phyloP scores from a whole-genome alignment of 345 rosid genomes.

The Physaria fendleri region DNA sequence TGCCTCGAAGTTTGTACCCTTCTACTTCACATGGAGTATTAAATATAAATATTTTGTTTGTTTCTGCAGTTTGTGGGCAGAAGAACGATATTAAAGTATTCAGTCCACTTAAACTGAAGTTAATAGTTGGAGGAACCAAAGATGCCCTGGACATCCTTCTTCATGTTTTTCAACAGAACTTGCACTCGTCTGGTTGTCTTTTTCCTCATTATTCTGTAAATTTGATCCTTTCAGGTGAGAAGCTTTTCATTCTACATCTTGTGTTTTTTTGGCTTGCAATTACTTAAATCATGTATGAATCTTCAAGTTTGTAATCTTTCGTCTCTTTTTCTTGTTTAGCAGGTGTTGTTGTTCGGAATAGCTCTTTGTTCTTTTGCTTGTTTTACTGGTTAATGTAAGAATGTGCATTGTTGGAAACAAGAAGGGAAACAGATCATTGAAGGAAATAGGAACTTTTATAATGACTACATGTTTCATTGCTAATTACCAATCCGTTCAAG shows the following conservation, averaged over 20 bases:
- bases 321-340: conserved; percentile 7
- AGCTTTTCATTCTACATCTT: background rate
- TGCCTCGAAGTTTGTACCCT: conserved; percentile 9
- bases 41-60: background rate
- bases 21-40: background rate
- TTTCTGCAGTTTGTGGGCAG: conserved; percentile 31
- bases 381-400: conserved; percentile 47
- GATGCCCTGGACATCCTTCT: conserved; percentile 73
- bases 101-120: background rate
- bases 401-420: conserved; percentile 68
- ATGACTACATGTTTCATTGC: conserved; percentile 68
- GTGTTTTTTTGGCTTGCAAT: background rate
- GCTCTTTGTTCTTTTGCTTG: conserved; percentile 17
- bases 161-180: conserved; percentile 56
- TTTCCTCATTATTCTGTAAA: conserved; percentile 73
- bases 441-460: conserved; percentile 72
- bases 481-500: conserved; percentile 68
- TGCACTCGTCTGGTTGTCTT: conserved; percentile 67
- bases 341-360: conserved; percentile 34
- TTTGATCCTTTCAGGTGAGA: conserved; percentile 35
- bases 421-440: conserved; percentile 67
- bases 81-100: background rate
- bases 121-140: conserved; percentile 36
- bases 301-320: too few relatives aligned
- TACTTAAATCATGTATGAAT: background rate